Percentiles rank a stretch among this genome's conserved stretches.
Conservation (phyloP, 352 stramenopile species). For the Pythium aquatile region DNA sequence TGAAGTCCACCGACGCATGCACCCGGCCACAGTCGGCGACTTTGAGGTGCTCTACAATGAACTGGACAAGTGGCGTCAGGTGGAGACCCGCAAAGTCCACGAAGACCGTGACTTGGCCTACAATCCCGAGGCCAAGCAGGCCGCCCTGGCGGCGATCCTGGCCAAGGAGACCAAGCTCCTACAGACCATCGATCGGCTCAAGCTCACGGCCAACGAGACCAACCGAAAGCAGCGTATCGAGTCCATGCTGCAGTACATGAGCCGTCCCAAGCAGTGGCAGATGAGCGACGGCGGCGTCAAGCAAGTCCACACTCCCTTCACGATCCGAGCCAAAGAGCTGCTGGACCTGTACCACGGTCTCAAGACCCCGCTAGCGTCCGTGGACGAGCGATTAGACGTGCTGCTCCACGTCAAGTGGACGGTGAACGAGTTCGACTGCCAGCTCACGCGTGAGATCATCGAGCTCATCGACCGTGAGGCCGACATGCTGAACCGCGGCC, state of each 20-base stretch:
- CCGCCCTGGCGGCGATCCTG: conserved; percentile 58
- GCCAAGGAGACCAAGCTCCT: conserved; percentile 83
- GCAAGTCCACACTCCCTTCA: conserved; percentile 89
- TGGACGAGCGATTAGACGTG: conserved; percentile 89
- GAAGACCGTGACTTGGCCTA: conserved; percentile 34
- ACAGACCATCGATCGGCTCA: conserved; percentile 89
- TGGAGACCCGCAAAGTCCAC: conserved; percentile 78
- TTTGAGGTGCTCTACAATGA: conserved; percentile 95
- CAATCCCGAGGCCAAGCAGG: conserved; percentile 30
- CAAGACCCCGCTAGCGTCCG: conserved; percentile 41
- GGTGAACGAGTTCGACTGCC: conserved; percentile 90
- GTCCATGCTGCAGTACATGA: conserved; percentile 89
- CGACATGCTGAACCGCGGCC: conserved; percentile 89
- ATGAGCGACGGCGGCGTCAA: conserved; percentile 89
- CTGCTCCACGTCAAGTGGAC: conserved; percentile 93
- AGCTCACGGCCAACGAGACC: conserved; percentile 70
- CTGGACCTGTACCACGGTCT: conserved; percentile 85
- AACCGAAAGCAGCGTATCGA: conserved; percentile 86
- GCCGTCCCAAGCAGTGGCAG: conserved; percentile 90
- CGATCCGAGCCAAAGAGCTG: conserved; percentile 87
- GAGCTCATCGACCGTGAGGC: conserved; percentile 93
- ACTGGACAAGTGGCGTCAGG: conserved; percentile 89
- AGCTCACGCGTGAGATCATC: conserved; percentile 87
- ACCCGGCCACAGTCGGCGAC: conserved; percentile 77
- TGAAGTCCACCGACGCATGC: conserved; percentile 87